These are phyloP conservation scores for Parmelia sp. DNA, from an alignment of 495 filamentous ascomycete species.

Conservation along the genomic window DNA sequence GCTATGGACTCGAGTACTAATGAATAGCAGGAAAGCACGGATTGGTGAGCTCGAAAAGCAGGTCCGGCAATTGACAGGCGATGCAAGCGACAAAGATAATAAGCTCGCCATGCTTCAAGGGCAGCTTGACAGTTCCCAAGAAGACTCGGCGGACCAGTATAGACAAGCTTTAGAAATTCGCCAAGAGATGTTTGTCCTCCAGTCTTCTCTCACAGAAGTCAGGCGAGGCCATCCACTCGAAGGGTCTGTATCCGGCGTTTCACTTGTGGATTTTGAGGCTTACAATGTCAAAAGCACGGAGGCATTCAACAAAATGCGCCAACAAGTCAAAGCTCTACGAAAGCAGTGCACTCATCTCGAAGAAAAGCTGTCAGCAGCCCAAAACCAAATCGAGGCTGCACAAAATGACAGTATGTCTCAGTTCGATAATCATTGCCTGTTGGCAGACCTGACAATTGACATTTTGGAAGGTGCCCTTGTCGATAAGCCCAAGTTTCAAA, in stretches of 20 bases:
- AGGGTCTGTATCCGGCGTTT: conserved; percentile 18
- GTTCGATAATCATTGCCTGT: conserved; percentile 8
- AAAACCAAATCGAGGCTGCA: conserved; percentile 36
- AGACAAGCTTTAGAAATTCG: conserved; percentile 1
- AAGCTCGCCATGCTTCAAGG: conserved; percentile 15
- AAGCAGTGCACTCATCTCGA: conserved; percentile 40
- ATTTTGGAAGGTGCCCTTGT: conserved; percentile 38
- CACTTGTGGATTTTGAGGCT: conserved; percentile 12
- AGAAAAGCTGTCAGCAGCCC: conserved; percentile 34
- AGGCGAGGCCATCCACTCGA: conserved; percentile 20
- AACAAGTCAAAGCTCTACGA: conserved; percentile 38
- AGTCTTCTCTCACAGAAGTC: conserved; percentile 20
- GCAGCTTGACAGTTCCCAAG: conserved; percentile 17
- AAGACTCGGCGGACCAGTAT: conserved; percentile 10
- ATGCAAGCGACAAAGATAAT: conserved; percentile 9
- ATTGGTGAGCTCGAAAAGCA: conserved; percentile 21
- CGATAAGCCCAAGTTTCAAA: conserved; percentile 44
- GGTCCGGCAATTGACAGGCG: conserved; percentile 12
- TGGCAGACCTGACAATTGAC: conserved; percentile 28
- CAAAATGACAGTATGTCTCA: conserved; percentile 38
- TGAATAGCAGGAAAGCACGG: conserved; percentile 19
- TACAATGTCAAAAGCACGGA: conserved; percentile 28
- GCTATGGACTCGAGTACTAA: conserved; percentile 12
- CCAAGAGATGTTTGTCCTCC: conserved; percentile 18
- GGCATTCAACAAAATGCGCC: conserved; percentile 44